Evolutionary conservation across 2,329 filamentous ascomycete genomes (phyloP).

Genomic region (Diaporthe humulicola): DNA sequence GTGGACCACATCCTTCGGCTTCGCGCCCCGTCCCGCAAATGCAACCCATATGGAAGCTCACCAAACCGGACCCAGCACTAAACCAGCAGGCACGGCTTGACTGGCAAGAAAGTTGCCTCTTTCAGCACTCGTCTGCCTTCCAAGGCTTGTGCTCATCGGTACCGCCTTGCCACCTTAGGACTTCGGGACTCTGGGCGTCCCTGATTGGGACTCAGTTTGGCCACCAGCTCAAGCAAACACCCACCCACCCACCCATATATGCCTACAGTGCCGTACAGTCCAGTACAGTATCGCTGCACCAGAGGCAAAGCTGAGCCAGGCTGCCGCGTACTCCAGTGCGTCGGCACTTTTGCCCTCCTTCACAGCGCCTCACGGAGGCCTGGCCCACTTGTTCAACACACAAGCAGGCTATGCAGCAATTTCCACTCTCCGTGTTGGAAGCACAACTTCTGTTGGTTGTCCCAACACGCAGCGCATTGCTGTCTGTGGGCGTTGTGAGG

Average conservation of each 20-base stretch:
- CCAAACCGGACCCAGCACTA: background rate
- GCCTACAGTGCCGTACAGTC: background rate
- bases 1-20: background rate
- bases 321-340: background rate
- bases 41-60: background rate
- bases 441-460: background rate
- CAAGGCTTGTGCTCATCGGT: background rate
- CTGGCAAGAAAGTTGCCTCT: background rate
- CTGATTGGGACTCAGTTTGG: background rate
- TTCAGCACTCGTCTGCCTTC: constrained; percentile 7
- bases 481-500: constrained; percentile 9
- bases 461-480: background rate
- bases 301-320: constrained; percentile 6
- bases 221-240: background rate
- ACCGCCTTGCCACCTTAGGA: constrained; percentile 1
- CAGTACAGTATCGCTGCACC: background rate
- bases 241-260: background rate
- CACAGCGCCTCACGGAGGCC: background rate
- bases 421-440: background rate
- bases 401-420: constrained; percentile 1
- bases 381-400: background rate
- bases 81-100: background rate
- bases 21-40: constrained; percentile 15
- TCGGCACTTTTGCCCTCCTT: constrained; percentile 12
- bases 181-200: background rate